phyloP scores from a whole-genome alignment of 352 stramenopile genomes.

The Pythium oligandrum region DNA sequence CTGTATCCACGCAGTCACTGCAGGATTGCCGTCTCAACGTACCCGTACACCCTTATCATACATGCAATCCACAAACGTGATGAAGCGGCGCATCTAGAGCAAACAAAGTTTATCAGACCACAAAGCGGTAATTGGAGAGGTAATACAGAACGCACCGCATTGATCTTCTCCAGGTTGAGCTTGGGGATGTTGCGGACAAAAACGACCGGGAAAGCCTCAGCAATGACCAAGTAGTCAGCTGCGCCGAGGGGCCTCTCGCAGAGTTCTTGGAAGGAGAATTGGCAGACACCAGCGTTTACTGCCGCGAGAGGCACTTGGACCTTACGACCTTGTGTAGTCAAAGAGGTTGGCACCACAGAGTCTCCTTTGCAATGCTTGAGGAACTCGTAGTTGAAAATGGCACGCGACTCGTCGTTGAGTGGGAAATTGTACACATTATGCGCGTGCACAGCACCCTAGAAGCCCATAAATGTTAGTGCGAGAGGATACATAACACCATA shows the following conservation, averaged over 20 bases:
- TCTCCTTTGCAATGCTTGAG: conserved; percentile 37
- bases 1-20: conserved; percentile 1
- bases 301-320: conserved; percentile 62
- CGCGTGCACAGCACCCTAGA: conserved; percentile 27
- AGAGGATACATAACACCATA: too few relatives aligned
- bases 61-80: conserved; percentile 98
- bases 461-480: background rate
- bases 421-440: conserved; percentile 73
- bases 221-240: conserved; percentile 94
- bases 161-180: conserved; percentile 85
- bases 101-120: background rate
- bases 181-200: conserved; percentile 91
- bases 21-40: conserved; percentile 14
- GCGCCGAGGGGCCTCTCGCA: conserved; percentile 91
- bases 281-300: conserved; percentile 43
- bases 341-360: conserved; percentile 32
- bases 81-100: conserved; percentile 89
- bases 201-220: conserved; percentile 78
- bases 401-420: conserved; percentile 36
- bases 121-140: too few relatives aligned
- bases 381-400: conserved; percentile 71
- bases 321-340: conserved; percentile 66
- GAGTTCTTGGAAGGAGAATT: conserved; percentile 96
- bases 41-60: conserved; percentile 90
- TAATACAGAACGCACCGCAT: conserved; percentile 40